A percentile compares a stretch with the other conserved stretches of the same genome.
These are phyloP conservation scores for Arthrobotrys pseudoclavata DNA, from an alignment of 2,329 filamentous ascomycete genomes.

Conservation along the genomic window DNA sequence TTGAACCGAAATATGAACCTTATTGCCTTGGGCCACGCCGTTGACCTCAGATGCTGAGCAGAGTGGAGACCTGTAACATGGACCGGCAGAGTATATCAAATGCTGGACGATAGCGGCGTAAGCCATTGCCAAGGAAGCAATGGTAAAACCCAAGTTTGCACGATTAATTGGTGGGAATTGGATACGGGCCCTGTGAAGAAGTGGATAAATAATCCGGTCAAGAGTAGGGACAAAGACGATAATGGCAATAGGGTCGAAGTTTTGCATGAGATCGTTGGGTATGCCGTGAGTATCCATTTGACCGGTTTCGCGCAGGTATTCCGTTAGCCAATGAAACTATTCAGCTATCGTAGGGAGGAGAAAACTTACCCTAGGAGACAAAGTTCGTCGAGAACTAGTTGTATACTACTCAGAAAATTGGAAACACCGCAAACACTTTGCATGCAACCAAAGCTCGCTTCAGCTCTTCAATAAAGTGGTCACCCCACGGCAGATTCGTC, in stretches of 20 bases:
- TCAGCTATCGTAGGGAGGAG: slow-evolving; percentile 65
- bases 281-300: slow-evolving; percentile 69
- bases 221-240: slow-evolving; percentile 73
- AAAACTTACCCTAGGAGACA: slow-evolving; percentile 71
- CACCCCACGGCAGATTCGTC: slow-evolving; percentile 73
- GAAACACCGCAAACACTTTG: slow-evolving; percentile 78
- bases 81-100: slow-evolving; percentile 72
- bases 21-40: slow-evolving; percentile 64
- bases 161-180: slow-evolving; percentile 73
- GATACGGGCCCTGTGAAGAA: slow-evolving; percentile 70
- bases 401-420: slow-evolving; percentile 78
- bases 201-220: slow-evolving; percentile 72
- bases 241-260: slow-evolving; percentile 74
- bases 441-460: slow-evolving; percentile 77
- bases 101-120: slow-evolving; percentile 73
- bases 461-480: slow-evolving; percentile 79
- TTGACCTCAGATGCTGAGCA: slow-evolving; percentile 66
- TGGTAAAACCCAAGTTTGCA: slow-evolving; percentile 73
- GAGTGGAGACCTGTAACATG: slow-evolving; percentile 70
- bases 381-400: slow-evolving; percentile 78
- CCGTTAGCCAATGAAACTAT: not conserved
- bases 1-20: slow-evolving; percentile 72
- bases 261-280: slow-evolving; percentile 74
- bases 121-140: slow-evolving; percentile 71
- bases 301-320: slow-evolving; percentile 68